Base-by-base conservation (phyloP, 2,329 filamentous ascomycete genomes). In the Aspergillus flavus region DNA sequence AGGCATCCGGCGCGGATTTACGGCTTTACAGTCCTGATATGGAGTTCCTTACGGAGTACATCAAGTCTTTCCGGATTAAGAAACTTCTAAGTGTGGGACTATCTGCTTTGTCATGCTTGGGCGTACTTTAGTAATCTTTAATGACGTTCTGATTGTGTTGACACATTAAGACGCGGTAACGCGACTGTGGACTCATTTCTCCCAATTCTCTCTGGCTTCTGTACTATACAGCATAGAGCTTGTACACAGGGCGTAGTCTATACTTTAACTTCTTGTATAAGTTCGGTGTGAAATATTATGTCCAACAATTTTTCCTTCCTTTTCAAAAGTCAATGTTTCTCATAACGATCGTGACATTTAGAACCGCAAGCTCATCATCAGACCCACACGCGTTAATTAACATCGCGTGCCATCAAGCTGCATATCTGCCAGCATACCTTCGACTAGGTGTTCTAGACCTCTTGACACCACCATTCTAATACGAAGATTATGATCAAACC, bases 1-100 rank as follows among this genome's bases (percentile, higher is more conserved):
- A 9, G 39, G 58, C 63, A 46, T 39, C 48, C 56, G 58, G 28
- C 30, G 23, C 61, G 61, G 61, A 46, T 64, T 63, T 67, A 64
- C 66, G 66, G 64, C 59, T 46, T 32, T 64, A 57, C n/a, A 26
- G 7, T 10, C n/a, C n/a, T 64, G 53, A 19, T 32, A 53, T 16
- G 43, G 19, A 45, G 34, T 58, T 14, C 26, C 19, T 32, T 28
- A 45, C 21, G 21, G 21, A 23, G 21, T 23, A 23, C 30, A 48
- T 14, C 45, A 11, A 32, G n/a, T 53, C 21, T 5, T 30, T 41
- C 16, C 48, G 30, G 32, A 39, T 41, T 21, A 30, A 28, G 19
- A 14, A n/a, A n/a, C 23, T 39, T 39, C 16, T 19, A 9, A 21
- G 26, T 30, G 58, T 53, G 52, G 52, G 30, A 54, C 52, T 34